These are phyloP conservation scores for Odonthalia washingtoniensis DNA, from an alignment of 31 red algal species.

Conservation along the genomic window DNA sequence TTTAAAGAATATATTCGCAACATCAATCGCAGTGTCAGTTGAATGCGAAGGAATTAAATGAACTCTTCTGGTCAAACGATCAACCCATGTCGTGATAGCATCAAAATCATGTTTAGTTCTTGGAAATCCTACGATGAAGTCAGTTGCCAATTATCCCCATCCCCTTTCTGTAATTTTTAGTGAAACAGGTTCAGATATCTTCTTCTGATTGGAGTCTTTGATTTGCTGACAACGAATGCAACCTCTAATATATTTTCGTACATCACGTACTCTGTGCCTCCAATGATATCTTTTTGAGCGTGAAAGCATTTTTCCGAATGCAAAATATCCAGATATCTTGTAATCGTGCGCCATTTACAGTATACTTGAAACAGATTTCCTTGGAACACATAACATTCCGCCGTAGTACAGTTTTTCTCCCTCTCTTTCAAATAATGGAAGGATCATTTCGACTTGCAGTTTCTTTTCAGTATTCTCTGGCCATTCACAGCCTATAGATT, in stretches of 20 bases:
- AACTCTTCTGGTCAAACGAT: slow-evolving; percentile 37
- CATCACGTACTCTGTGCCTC: slow-evolving; percentile 23
- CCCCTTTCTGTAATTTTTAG: slow-evolving; percentile 7
- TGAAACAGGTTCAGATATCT: slow-evolving; percentile 1
- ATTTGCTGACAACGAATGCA: slow-evolving; percentile 22
- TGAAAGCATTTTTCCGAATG: slow-evolving; percentile 1
- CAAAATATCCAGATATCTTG: slow-evolving; percentile 1
- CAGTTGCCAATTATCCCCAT: slow-evolving; percentile 28
- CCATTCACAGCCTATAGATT: slow-evolving; percentile 4
- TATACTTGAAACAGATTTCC: slow-evolving; percentile 6
- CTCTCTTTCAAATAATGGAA: slow-evolving; percentile 19
- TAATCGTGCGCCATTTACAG: slow-evolving; percentile 17
- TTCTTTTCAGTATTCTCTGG: background rate
- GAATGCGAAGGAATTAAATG: slow-evolving; percentile 3
- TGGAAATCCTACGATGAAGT: slow-evolving; percentile 33
- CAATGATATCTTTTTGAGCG: background rate
- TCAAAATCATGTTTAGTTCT: slow-evolving; percentile 32
- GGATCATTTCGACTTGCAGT: background rate
- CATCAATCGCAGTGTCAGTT: slow-evolving; percentile 7
- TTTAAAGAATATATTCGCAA: slow-evolving; percentile 22
- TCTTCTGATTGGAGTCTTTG: slow-evolving; percentile 37
- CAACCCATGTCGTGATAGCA: slow-evolving; percentile 27
- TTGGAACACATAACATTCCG: background rate
- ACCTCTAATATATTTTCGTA: slow-evolving; percentile 11
- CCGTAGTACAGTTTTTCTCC: slow-evolving; percentile 14